A percentile compares a stretch with the other conserved stretches of the same genome.
Conservation (phyloP, 2,329 filamentous ascomycete genomes). For the Annulohypoxylon truncatum region DNA sequence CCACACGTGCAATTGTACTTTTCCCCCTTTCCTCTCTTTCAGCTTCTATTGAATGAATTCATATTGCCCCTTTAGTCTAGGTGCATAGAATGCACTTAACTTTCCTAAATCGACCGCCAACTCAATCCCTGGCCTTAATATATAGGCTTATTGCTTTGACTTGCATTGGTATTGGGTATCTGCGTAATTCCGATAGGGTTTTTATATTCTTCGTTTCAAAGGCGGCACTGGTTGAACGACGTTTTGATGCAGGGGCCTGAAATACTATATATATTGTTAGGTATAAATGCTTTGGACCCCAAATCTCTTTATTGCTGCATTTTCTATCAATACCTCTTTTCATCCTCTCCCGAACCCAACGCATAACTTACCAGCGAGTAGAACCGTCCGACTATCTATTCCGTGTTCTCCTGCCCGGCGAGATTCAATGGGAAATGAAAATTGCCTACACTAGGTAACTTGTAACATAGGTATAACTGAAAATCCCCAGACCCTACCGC, state of each 20-base stretch:
- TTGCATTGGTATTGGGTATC: not conserved
- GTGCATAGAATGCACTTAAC: not conserved
- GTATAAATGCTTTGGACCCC: not conserved
- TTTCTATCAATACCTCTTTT: not conserved
- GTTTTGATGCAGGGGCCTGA: not conserved
- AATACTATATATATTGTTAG: not conserved
- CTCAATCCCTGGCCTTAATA: not conserved
- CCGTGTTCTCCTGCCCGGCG: not conserved
- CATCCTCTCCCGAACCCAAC: not conserved
- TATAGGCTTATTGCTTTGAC: not conserved
- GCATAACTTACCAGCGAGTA: no score
- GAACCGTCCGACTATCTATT: not conserved
- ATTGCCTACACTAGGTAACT: not conserved
- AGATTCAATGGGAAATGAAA: not conserved
- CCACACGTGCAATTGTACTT: not conserved
- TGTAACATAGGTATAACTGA: not conserved
- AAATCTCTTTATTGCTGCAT: not conserved
- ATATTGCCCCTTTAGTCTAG: not conserved
- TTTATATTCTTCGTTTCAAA: not conserved
- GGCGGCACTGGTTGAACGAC: not conserved
- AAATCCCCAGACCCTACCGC: not conserved
- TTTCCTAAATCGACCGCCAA: not conserved
- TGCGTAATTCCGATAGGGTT: conserved; percentile 5
- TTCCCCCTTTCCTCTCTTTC: not conserved
- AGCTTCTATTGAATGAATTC: not conserved